Percentiles rank a stretch among this genome's conserved stretches.
Conservation (phyloP, 129 eudicot species). For the Ambrosia artemisiifolia region DNA sequence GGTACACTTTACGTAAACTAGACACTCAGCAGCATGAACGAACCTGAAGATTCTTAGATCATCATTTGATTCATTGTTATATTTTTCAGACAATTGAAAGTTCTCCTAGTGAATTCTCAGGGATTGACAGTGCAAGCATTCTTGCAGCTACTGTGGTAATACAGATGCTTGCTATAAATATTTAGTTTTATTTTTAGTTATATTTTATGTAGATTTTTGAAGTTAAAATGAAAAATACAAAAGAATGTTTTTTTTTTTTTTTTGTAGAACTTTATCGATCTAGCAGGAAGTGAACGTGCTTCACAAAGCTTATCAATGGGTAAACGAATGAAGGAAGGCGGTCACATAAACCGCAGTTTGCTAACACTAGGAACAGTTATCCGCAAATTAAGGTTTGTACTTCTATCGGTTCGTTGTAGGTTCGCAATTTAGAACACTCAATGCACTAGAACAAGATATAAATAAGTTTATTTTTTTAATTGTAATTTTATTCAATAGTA, state of each 20-base stretch:
- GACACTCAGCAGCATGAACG: constrained; percentile 1
- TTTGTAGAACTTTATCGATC: constrained; percentile 39
- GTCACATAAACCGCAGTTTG: constrained; percentile 41
- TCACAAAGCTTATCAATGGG: constrained; percentile 32
- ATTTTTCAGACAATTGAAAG: constrained; percentile 76
- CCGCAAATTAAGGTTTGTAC: constrained; percentile 36
- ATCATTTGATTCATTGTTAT: not conserved
- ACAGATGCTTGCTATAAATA: constrained; percentile 11
- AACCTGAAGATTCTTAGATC: not conserved
- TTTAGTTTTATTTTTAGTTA: not conserved
- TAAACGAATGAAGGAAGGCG: constrained; percentile 36
- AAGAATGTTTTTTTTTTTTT: not conserved
- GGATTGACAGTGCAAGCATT: constrained; percentile 52
- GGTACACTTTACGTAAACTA: constrained; percentile 36
- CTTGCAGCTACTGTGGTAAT: constrained; percentile 82
- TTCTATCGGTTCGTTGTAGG: not conserved
- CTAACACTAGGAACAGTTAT: constrained; percentile 39
- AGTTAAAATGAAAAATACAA: not conserved
- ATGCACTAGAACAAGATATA: not conserved
- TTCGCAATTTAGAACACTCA: not conserved
- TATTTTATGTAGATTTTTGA: not conserved
- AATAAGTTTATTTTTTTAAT: too few species aligned
- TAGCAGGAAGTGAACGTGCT: constrained; percentile 42
- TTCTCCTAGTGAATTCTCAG: constrained; percentile 47
- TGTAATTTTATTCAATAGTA: too few species aligned